Evolutionary conservation across 2,329 filamentous ascomycete genomes (phyloP), one percentile per base, ranked within the genome.

Genomic region (Graphilbum sp.): DNA sequence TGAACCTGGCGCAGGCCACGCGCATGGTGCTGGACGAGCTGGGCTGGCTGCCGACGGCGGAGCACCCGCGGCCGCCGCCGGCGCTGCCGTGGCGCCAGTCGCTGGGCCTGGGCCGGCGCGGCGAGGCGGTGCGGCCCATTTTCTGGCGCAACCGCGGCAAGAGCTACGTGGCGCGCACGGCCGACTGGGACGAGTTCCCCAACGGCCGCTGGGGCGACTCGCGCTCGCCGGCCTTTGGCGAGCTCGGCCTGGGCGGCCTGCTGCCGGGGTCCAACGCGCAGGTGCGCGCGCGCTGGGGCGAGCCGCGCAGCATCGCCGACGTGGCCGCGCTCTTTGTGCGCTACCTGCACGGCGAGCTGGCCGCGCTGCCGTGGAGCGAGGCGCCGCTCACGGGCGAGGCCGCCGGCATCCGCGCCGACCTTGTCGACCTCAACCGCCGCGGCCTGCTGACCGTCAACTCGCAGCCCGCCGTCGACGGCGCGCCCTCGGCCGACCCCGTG

Each of bases 121-220:
- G 84, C 35, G 90, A 98, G 61, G 93, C 95, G 52, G 90, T 98
- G 32, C 83, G 90, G 38, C 90, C 90, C 25, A 93, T 98, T 48
- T 98, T 98, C 69, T 98, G 90, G 90, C 79, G 88, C 50, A 95
- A 96, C 61, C 76, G 90, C 41, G 90, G 93, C 60, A 86, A 90
- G 54, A 94, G 87, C 4, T 98, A 98, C 51, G 78, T 98, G 39
- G 77, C 85, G 40, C 84, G 90, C 39, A 98, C 90, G 1, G 87
- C 95, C 55, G 88, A 95, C 49, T 98, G 90, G 90, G 90, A 98
- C 51, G 90, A 98, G 57, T 98, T 95, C 51, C 90, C 90, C 40
- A 98, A 98, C 65, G 90, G 90, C 34, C 81, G 90, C 58, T 98
- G 90, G 90, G 92, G 90, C 60, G 90, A 98, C 58, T 88, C 87